Evolutionary conservation across 352 stramenopile genomes (phyloP).

Genomic region (Phytophthora tentaculata): DNA sequence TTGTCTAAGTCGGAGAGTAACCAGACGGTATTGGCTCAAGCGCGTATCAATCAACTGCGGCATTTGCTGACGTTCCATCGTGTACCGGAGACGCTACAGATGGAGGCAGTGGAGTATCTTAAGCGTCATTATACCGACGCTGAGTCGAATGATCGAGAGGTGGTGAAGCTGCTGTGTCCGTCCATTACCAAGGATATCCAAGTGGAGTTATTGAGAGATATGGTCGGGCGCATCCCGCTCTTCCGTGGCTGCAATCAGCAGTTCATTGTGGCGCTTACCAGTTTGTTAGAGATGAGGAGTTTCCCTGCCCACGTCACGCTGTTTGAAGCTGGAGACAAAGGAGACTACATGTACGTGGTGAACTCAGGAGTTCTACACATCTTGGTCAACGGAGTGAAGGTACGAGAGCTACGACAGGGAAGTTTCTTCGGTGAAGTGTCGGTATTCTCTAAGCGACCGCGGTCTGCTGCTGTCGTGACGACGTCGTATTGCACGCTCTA

Average conservation of each 20-base stretch:
- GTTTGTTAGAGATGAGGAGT: constrained; percentile 68
- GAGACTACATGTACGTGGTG: constrained; percentile 81
- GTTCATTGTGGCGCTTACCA: constrained; percentile 73
- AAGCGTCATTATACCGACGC: constrained; percentile 73
- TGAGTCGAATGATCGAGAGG: constrained; percentile 71
- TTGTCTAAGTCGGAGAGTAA: constrained; percentile 73
- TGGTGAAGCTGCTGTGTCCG: constrained; percentile 68
- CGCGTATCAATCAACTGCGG: constrained; percentile 69
- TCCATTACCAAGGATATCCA: constrained; percentile 82
- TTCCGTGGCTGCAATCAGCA: constrained; percentile 65
- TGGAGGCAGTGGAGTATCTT: constrained; percentile 62
- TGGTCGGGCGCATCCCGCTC: constrained; percentile 62
- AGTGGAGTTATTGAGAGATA: constrained; percentile 67
- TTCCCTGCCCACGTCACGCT: constrained; percentile 61
- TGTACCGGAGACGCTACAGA: constrained; percentile 56
- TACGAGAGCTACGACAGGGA: constrained; percentile 68
- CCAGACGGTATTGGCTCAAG: constrained; percentile 45
- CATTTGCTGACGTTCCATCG: constrained; percentile 72
- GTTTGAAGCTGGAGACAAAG: constrained; percentile 59
- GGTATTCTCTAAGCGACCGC: constrained; percentile 64
- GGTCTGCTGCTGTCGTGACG: constrained; percentile 64
- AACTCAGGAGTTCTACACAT: constrained; percentile 69
- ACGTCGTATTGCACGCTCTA: constrained; percentile 75
- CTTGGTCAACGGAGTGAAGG: constrained; percentile 58
- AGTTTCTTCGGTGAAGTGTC: constrained; percentile 80